Base-by-base conservation (phyloP, 2,329 filamentous ascomycete species). In the Shiraia sp. region DNA sequence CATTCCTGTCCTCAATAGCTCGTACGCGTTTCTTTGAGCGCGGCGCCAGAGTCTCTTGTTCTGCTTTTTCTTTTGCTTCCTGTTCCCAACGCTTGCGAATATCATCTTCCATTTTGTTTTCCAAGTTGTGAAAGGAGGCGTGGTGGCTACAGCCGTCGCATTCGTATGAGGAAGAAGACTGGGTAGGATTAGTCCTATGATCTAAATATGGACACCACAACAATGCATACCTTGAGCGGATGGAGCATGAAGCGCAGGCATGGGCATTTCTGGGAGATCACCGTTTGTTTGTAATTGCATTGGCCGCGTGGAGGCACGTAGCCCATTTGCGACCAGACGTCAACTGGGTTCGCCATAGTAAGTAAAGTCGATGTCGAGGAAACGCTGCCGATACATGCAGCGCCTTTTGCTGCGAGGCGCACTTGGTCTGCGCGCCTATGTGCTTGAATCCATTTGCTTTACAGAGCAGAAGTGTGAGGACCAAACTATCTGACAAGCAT, bases 241-340 rank as follows among this genome's bases (percentile, higher is more conserved):
- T 80, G 78, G 6, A 79, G 61, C 78, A 81, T 81, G 66, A 80
- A 81, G 13, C 78, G 71, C 29, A 78, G 61, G 55, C 78, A 81
- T 4, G 78, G 69, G 50, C 78, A 81, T 36, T 64, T 72, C 2
- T 72, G 57, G 2, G 68, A 71, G 23, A 79, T 59, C 12, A 78
- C 56, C 16, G 71, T 72, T 2, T 66, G 61, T 49, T 77, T 79
- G 66, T 71, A 71, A 36, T 77, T 76, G 61, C 77, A 80, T 37
- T 68, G 68, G 19, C 77, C 77, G 27, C 74, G 73, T 5, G 77
- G 77, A 19, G 76, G 72, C 9, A 66, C 63, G 48, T 79, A 79
- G 55, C 70, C 68, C 76, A 78, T 78, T 15, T 74, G 71, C 13
- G 67, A 61, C 76, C 76, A 79, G 35, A 79, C 74, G 49, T 72